These are phyloP conservation scores for Flaveria trinervia DNA, from an alignment of 129 eudicot genomes.

Conservation along the genomic window DNA sequence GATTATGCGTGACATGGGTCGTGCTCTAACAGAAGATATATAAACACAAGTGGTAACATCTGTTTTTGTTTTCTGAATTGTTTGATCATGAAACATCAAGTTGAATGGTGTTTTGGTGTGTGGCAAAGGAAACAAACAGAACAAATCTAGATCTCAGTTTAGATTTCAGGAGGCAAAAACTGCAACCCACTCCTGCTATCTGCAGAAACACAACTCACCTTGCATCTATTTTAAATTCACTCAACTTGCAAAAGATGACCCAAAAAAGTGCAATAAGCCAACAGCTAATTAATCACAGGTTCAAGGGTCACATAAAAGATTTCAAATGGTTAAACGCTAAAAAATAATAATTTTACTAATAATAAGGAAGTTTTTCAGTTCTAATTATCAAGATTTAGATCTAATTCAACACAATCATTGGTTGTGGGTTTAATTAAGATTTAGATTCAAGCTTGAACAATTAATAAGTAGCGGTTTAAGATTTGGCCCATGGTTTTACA, in stretches of 20 bases:
- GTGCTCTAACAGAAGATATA: neutral
- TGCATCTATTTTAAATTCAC: constrained; percentile 21
- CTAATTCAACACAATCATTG: constrained; percentile 17
- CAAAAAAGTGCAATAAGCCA: constrained; percentile 16
- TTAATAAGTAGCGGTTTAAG: constrained; percentile 31
- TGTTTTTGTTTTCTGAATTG: neutral
- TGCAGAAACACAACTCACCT: constrained; percentile 35
- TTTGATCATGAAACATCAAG: neutral
- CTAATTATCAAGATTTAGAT: constrained; percentile 31
- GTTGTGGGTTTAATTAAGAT: constrained; percentile 14
- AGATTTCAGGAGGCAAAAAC: constrained; percentile 37
- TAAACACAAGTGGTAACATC: neutral
- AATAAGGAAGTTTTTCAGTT: constrained; percentile 9
- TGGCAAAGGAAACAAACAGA: constrained; percentile 20
- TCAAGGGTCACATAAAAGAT: constrained; percentile 14
- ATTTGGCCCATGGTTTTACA: constrained; percentile 38
- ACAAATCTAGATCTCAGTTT: constrained; percentile 35
- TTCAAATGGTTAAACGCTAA: neutral
- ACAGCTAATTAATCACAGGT: constrained; percentile 2
- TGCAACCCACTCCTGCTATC: constrained; percentile 27
- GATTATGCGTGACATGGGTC: neutral
- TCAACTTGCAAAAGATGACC: constrained; percentile 27
- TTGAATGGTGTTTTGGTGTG: constrained; percentile 8
- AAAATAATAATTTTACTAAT: neutral
- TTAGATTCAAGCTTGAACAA: constrained; percentile 17